Conservation (phyloP, 441 rosid genomes). For the Gossypium lobatum region DNA sequence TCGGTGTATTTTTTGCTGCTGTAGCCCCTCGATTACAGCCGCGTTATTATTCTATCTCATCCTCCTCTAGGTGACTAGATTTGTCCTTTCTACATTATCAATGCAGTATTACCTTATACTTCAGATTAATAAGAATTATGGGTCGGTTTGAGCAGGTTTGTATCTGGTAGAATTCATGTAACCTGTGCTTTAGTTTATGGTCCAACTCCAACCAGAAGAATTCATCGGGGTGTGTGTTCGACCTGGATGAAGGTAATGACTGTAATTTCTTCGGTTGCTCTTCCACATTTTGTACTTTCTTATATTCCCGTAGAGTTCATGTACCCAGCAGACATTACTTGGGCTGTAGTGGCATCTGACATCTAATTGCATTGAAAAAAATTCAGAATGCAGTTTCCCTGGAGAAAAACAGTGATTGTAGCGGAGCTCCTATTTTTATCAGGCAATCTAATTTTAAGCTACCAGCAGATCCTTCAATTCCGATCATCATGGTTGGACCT, state of each 20-base stretch:
- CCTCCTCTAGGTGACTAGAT: slow-evolving; percentile 68
- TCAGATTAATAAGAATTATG: not conserved
- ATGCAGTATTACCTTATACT: slow-evolving; percentile 3
- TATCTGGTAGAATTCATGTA: slow-evolving; percentile 64
- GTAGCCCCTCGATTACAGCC: slow-evolving; percentile 85
- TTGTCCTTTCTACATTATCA: not conserved
- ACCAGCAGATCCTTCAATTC: slow-evolving; percentile 47
- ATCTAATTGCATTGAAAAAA: not conserved
- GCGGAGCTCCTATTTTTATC: slow-evolving; percentile 52
- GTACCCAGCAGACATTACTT: not conserved
- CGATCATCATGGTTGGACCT: slow-evolving; percentile 60
- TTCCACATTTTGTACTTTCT: not conserved
- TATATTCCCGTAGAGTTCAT: not conserved
- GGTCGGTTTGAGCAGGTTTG: slow-evolving; percentile 40
- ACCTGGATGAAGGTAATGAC: slow-evolving; percentile 85
- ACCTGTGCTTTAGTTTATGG: slow-evolving; percentile 80
- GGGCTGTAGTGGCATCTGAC: slow-evolving; percentile 15
- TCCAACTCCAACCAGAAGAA: slow-evolving; percentile 78
- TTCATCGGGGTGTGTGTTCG: slow-evolving; percentile 83
- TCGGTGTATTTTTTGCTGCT: slow-evolving; percentile 89
- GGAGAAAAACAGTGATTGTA: slow-evolving; percentile 47
- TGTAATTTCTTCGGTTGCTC: not conserved
- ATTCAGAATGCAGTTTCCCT: slow-evolving; percentile 60
- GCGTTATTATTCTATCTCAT: slow-evolving; percentile 89
- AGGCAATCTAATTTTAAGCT: slow-evolving; percentile 56